These are phyloP conservation scores for Phyllosticta citrichinensis DNA, from an alignment of 2,329 filamentous ascomycete genomes.

Conservation along the genomic window DNA sequence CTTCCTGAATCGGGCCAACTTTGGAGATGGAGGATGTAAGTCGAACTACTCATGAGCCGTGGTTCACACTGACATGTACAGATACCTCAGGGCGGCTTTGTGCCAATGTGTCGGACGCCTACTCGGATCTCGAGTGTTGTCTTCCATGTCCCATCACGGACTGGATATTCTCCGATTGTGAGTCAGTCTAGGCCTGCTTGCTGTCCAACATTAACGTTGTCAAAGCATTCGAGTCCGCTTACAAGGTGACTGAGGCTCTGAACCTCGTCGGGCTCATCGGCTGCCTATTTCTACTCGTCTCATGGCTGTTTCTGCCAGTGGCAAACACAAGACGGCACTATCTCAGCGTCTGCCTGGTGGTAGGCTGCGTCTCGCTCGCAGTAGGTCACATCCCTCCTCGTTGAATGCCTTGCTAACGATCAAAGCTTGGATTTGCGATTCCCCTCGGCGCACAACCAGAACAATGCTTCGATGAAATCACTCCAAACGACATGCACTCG, in stretches of 20 bases:
- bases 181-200: constrained; percentile 12
- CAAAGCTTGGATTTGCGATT: constrained; percentile 77
- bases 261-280: constrained; percentile 64
- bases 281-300: constrained; percentile 66
- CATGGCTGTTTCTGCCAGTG: constrained; percentile 69
- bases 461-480: constrained; percentile 83
- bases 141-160: constrained; percentile 81
- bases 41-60: constrained; percentile 12
- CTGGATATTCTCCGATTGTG: constrained; percentile 57
- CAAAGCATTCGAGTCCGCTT: constrained; percentile 45
- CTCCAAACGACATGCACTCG: constrained; percentile 83
- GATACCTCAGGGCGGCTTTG: constrained; percentile 50
- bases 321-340: constrained; percentile 91
- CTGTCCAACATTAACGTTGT: constrained; percentile 10
- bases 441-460: constrained; percentile 69
- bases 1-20: constrained; percentile 56
- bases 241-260: constrained; percentile 67
- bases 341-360: constrained; percentile 74
- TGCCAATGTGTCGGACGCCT: constrained; percentile 33
- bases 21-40: constrained; percentile 59
- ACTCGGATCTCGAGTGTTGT: constrained; percentile 57
- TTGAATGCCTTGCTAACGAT: constrained; percentile 10
- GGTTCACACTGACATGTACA: constrained; percentile 28
- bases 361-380: constrained; percentile 68
- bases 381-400: constrained; percentile 39